Percentiles rank a stretch among this genome's conserved stretches.
Conservation (phyloP, 306 rosid species). For the Coriaria nepalensis region DNA sequence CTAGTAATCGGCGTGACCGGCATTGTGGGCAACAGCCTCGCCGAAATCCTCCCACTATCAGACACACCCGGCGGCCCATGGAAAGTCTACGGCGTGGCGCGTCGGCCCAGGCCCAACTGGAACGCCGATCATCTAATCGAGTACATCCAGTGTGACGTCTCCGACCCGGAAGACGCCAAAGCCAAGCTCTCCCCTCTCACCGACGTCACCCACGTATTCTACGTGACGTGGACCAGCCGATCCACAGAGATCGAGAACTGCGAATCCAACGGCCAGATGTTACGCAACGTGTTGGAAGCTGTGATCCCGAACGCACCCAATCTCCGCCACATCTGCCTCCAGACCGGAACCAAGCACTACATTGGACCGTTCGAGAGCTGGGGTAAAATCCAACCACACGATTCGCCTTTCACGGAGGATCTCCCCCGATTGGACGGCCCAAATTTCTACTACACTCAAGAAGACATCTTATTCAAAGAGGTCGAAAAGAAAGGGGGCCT, state of each 20-base stretch:
- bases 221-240: slow-evolving; percentile 40
- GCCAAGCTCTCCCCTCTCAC: slow-evolving; percentile 42
- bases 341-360: slow-evolving; percentile 57
- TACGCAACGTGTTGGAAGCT: slow-evolving; percentile 32
- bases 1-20: slow-evolving; percentile 58
- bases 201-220: slow-evolving; percentile 63
- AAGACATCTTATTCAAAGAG: slow-evolving; percentile 42
- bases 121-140: slow-evolving; percentile 53
- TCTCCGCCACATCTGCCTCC: slow-evolving; percentile 62
- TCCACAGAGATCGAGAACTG: slow-evolving; percentile 43
- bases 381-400: slow-evolving; percentile 27
- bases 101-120: slow-evolving; percentile 60
- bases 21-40: slow-evolving; percentile 68
- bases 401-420: slow-evolving; percentile 58
- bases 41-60: slow-evolving; percentile 60
- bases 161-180: slow-evolving; percentile 34
- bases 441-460: slow-evolving; percentile 47
- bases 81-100: slow-evolving; percentile 73
- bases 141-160: slow-evolving; percentile 57
- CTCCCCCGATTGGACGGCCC: slow-evolving; percentile 39
- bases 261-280: slow-evolving; percentile 42
- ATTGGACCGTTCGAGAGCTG: slow-evolving; percentile 27
- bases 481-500: slow-evolving; percentile 30
- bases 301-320: slow-evolving; percentile 49
- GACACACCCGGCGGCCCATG: slow-evolving; percentile 79